Base-by-base conservation (phyloP, 1,284 basidiomycete genomes). In the Phlebopus sp. region DNA sequence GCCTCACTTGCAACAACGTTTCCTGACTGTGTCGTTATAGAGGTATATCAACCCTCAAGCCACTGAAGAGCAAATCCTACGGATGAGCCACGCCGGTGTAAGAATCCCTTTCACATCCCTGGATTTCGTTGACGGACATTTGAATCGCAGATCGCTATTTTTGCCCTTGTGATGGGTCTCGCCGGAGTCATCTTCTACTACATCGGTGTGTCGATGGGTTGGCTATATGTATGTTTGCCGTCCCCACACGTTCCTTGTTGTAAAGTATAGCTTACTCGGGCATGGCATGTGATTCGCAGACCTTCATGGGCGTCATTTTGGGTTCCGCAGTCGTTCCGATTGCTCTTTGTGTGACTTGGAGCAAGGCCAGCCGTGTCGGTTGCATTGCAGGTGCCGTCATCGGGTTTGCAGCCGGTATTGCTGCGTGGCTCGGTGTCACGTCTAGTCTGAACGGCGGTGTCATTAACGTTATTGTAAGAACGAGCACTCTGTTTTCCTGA, bases 131-230 rank as follows among this genome's bases (percentile, higher is more conserved):
- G n/a, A 10, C 32, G 0, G 41, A 77, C 21, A 66, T 30, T 25
- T 41, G 41, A 31, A 53, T 39, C 52, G 46, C 47, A 88, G 86
- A 78, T 90, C 30, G 80, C 72, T 1, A 67, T 82, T 30, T 95
- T 88, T 65, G 86, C 86, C 0, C 49, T 94, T 31, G 73, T 88
- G 40, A 92, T 92, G 81, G 90, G 85, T 25, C 57, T 91, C 11
- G 84, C 90, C 2, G 94, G 92, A 0, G 69, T 89, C 27, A 88
- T 93, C 50, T 97, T 95, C 76, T 86, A 79, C 70, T 92, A 90
- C 61, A 91, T 92, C 52, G 91, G 92, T 4, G 83, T 97, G 47
- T 86, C 82, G 5, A 90, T 92, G 89, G 91, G 90, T 13, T 92
- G 86, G 86, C 79, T 91, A 44, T 91, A 90, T 61, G 85, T 91